Evolutionary conservation across 1,284 basidiomycete genomes (phyloP).

Genomic region (Fistulinella cinereoalba): DNA sequence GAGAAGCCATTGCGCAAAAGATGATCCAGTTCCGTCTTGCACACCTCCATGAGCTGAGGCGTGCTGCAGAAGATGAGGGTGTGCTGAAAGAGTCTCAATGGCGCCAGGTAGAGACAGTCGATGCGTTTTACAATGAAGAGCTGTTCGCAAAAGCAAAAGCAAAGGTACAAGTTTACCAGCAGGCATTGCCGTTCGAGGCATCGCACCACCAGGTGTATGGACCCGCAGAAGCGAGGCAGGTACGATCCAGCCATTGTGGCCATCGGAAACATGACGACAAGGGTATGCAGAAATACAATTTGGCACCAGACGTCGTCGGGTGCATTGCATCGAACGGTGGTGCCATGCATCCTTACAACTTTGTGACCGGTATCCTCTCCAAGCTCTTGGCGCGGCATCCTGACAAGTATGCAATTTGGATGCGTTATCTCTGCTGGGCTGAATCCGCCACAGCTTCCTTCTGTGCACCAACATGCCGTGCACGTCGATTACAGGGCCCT

Average conservation of each 20-base stretch:
- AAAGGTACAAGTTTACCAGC: conserved; percentile 36
- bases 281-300: conserved; percentile 33
- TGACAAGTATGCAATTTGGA: conserved; percentile 35
- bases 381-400: conserved; percentile 37
- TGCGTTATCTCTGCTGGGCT: no score
- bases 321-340: conserved; percentile 42
- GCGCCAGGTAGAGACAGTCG: conserved; percentile 43
- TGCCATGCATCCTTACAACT: conserved; percentile 46
- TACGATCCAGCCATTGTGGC: conserved; percentile 12
- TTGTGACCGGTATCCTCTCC: conserved; percentile 44
- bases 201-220: conserved; percentile 32
- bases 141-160: conserved; percentile 36
- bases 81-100: conserved; percentile 38
- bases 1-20: conserved; percentile 21
- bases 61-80: conserved; percentile 30
- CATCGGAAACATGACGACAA: background rate
- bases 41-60: conserved; percentile 27
- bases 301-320: conserved; percentile 37
- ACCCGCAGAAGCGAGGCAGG: conserved; percentile 36
- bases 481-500: conserved; percentile 33
- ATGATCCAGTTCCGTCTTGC: conserved; percentile 31
- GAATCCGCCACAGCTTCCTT: conserved; percentile 42
- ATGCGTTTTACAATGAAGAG: conserved; percentile 37
- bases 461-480: conserved; percentile 43
- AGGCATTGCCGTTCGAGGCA: conserved; percentile 41